Evolutionary conservation across 345 rosid species (phyloP).

Genomic region (Melaleuca quinquenervia): DNA sequence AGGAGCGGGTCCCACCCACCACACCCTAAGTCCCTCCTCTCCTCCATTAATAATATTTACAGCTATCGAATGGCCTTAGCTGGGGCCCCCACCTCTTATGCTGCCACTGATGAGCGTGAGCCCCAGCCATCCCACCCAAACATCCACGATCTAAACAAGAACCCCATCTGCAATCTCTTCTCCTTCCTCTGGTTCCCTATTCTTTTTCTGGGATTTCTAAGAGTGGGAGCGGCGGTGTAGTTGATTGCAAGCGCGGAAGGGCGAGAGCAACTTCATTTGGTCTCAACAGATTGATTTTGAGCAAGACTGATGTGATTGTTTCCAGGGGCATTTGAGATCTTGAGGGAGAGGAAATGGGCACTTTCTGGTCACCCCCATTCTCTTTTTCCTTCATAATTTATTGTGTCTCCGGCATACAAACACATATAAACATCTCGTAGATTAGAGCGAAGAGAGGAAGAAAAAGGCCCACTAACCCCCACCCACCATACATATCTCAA

Average conservation of each 20-base stretch:
- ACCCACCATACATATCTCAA: slow-evolving; percentile 1
- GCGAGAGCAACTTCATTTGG: not conserved
- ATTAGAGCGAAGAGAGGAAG: slow-evolving; percentile 7
- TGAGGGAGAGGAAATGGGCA: not conserved
- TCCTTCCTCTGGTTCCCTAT: not conserved
- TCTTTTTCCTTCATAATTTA: not conserved
- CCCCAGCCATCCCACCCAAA: not conserved
- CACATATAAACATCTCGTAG: slow-evolving; percentile 40
- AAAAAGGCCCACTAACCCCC: slow-evolving; percentile 7
- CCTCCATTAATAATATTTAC: not conserved
- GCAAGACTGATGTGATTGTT: not conserved
- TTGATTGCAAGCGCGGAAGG: not conserved
- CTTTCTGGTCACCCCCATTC: not conserved
- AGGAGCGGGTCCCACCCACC: not conserved
- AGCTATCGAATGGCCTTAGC: not conserved
- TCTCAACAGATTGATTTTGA: not conserved
- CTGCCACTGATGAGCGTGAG: not conserved
- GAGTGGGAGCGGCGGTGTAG: no score
- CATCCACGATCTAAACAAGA: not conserved
- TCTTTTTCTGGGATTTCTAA: not conserved
- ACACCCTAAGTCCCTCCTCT: no score
- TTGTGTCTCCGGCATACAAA: slow-evolving; percentile 15
- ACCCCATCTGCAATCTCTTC: not conserved
- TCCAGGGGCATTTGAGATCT: not conserved
- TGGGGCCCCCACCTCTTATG: not conserved